Evolutionary conservation across 495 filamentous ascomycete genomes (phyloP), one percentile per base, ranked within the genome.

Genomic region (Cercophora newfieldiana): DNA sequence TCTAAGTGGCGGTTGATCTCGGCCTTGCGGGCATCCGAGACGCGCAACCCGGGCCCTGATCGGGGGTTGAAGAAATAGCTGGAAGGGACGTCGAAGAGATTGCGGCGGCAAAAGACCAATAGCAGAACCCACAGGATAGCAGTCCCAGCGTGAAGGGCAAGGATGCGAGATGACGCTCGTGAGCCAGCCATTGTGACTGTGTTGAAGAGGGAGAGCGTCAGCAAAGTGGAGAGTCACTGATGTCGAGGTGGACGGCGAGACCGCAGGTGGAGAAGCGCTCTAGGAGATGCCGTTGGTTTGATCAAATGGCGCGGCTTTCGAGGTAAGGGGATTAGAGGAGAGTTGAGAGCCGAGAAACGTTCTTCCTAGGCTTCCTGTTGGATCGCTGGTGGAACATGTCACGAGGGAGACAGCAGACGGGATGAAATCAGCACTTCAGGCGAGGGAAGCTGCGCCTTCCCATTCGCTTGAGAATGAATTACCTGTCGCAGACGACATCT

Each of bases 11-110:
- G 22, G 37, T 31, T 25, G 14, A 61, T 44, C 7, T 50, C 44
- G 53, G 57, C 21, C 31, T 33, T 22, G 48, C 19, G 50, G 31
- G 58, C 16, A 7, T 28, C 10, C 7, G 31, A 25, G 59, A 66
- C 31, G 25, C 54, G 59, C 5, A 19, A 6, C 37, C 37, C 54
- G 51, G 47, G 37, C 49, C 64, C 66, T 28, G 56, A 24, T 29
- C 50, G 30, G 7, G 61, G 51, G 51, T 65, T 24, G 55, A 63
- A 69, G 60, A 71, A 69, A 22, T 55, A 53, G 19, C 62, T 64
- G 28, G 67, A 65, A 19, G 69, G 63, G 57, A 69, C 62, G 48
- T 67, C 53, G 58, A 59, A 65, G 24, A 66, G 62, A 51, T 61
- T 59, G 12, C 63, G 50, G 51, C 50, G 60, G 53, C 63, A 63